Percentiles rank a stretch among this genome's conserved stretches.
These are phyloP conservation scores for Sesbania bispinosa DNA, from an alignment of 306 rosid species.

Conservation along the genomic window DNA sequence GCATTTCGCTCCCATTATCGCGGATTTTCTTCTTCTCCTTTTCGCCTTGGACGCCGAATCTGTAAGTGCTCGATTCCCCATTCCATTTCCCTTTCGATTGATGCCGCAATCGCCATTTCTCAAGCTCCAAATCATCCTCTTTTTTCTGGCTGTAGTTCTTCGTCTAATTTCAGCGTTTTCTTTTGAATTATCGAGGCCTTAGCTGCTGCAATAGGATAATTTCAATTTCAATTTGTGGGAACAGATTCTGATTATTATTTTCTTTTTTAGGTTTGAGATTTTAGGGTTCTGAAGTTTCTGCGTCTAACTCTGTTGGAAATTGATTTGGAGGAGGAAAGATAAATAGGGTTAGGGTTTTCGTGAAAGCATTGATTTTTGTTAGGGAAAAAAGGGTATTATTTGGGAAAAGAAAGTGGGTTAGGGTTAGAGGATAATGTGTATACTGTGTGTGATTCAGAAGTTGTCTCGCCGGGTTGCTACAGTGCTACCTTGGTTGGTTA, in stretches of 20 bases:
- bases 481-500: constrained; percentile 98
- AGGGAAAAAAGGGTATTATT: constrained; percentile 6
- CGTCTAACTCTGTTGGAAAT: constrained; percentile 29
- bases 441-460: constrained; percentile 99
- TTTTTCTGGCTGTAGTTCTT: no score
- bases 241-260: constrained; percentile 31
- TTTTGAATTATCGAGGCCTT: no score
- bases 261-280: constrained; percentile 17
- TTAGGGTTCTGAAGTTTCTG: constrained; percentile 67
- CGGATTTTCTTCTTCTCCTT: constrained; percentile 18
- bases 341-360: constrained; percentile 53
- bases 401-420: constrained; percentile 17
- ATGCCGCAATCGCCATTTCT: not conserved
- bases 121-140: no score
- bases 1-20: constrained; percentile 29
- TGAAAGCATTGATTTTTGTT: constrained; percentile 29
- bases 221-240: not conserved
- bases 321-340: constrained; percentile 26
- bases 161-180: no score
- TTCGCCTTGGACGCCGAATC: constrained; percentile 32
- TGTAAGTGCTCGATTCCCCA: constrained; percentile 41
- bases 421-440: constrained; percentile 91
- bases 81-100: constrained; percentile 41
- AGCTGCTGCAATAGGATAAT: constrained; percentile 27
- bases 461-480: constrained; percentile 99